These are phyloP conservation scores for Plasmodium billcollinsi DNA, from an alignment of 169 alveolate species.

Conservation along the genomic window DNA sequence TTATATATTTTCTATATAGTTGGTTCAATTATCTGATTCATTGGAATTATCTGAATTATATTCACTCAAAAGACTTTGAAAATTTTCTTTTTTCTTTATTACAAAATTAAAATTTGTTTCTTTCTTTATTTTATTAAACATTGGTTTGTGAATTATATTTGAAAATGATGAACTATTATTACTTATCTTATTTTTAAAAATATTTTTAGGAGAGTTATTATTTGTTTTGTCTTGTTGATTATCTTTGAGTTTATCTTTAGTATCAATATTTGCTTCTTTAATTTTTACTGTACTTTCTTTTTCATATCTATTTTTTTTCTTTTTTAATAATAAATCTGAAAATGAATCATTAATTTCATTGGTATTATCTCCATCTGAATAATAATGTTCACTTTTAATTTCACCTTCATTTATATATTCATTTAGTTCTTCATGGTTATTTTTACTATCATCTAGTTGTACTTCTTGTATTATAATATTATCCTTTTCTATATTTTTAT, in stretches of 20 bases:
- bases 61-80: conserved; percentile 47
- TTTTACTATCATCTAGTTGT: conserved; percentile 9
- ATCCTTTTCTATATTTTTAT: neutral
- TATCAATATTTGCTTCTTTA: neutral
- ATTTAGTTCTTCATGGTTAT: neutral
- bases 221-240: conserved; percentile 12
- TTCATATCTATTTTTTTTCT: neutral
- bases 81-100: conserved; percentile 64
- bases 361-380: neutral
- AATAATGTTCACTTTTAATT: neutral
- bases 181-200: neutral
- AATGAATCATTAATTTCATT: neutral
- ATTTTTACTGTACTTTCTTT: neutral
- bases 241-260: neutral
- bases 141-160: conserved; percentile 1
- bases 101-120: conserved; percentile 63
- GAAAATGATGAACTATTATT: neutral
- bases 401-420: neutral
- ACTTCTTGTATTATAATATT: conserved; percentile 29
- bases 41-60: conserved; percentile 48
- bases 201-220: neutral
- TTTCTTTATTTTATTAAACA: conserved; percentile 11
- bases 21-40: conserved; percentile 9
- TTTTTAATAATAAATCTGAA: neutral
- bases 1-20: neutral